These are phyloP conservation scores for Cladophialophora exuberans DNA, from an alignment of 2,329 filamentous ascomycete species.

Conservation along the genomic window DNA sequence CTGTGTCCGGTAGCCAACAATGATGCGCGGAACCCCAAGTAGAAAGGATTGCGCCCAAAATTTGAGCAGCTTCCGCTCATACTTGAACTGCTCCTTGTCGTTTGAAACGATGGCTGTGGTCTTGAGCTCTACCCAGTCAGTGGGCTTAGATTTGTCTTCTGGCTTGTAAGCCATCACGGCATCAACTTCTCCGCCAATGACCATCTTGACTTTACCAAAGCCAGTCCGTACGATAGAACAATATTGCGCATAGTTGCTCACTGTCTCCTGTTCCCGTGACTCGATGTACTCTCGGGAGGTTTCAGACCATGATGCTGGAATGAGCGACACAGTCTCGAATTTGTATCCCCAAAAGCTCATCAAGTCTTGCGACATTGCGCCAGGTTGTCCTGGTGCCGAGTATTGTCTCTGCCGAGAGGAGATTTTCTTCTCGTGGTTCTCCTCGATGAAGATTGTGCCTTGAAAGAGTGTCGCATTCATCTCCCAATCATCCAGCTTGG, in stretches of 20 bases:
- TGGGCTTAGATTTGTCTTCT: constrained; percentile 62
- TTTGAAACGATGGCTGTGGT: constrained; percentile 75
- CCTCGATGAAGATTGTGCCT: constrained; percentile 76
- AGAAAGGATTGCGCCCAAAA: constrained; percentile 98
- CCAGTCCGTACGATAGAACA: constrained; percentile 91
- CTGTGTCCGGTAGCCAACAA: constrained; percentile 82
- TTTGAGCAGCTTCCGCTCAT: constrained; percentile 88
- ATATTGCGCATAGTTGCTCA: constrained; percentile 92
- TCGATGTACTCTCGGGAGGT: constrained; percentile 79
- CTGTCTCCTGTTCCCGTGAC: constrained; percentile 67
- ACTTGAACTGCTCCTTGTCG: constrained; percentile 71
- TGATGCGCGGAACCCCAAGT: constrained; percentile 86
- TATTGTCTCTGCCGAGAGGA: constrained; percentile 63
- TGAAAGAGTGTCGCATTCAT: constrained; percentile 95
- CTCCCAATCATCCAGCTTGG: constrained; percentile 72
- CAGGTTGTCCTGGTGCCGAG: constrained; percentile 51
- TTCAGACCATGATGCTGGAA: constrained; percentile 74
- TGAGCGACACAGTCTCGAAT: constrained; percentile 82
- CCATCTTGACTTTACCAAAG: constrained; percentile 72
- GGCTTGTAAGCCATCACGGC: constrained; percentile 90
- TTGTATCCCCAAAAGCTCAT: constrained; percentile 99
- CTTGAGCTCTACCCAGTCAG: constrained; percentile 95
- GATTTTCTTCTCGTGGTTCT: constrained; percentile 76
- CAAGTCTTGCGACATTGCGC: constrained; percentile 69
- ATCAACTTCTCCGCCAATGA: constrained; percentile 93